Evolutionary conservation across 345 rosid species (phyloP), one percentile per base, ranked within the genome.

Genomic region (Euphorbia pulcherrima): DNA sequence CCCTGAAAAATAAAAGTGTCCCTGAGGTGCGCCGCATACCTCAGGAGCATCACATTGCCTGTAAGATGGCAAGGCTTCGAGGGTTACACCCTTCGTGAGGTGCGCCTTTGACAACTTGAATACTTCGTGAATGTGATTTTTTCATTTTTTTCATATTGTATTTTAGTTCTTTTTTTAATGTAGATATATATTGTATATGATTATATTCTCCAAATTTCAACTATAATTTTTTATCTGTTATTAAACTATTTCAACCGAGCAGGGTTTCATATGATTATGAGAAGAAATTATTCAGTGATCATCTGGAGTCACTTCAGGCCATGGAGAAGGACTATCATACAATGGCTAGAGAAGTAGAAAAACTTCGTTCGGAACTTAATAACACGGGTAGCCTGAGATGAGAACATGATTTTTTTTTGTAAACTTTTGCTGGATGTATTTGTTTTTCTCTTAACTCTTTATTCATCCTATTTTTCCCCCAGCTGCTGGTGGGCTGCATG

Each of bases 311-410:
- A 70, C 95, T 91, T 74, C 96, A 91, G 74, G 89, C 82, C 29
- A 91, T 94, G 99, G 92, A 91, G 79, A 84, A 88, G 75, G 89
- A 89, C 81, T 91, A 89, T 64, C 79, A 80, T 68, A 83, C 86
- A 27, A 89, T 94, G 99, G 83, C 96, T 33, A 82, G 78, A 85
- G 99, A 94, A 80, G 92, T 91, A 65, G 96, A 94, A 74, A 91
- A 94, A 71, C 97, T 89, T 72, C 90, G 86, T 65, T 88, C 86
- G n/a, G 92, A 89, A 74, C 70, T 94, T 70, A 78, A 73, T 51
- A 89, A 85, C 72, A 72, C 81, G 64, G 72, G 85, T 62, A 83
- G 80, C 82, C 74, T 29, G 97, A 83, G 35, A 80, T 83, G 72
- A 80, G 88, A 83, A 62, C 84, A 10, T 93, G 97, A n/a, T 87